Evolutionary conservation across 768 basidiomycete species (phyloP).

Genomic region (Suillus bovinus): DNA sequence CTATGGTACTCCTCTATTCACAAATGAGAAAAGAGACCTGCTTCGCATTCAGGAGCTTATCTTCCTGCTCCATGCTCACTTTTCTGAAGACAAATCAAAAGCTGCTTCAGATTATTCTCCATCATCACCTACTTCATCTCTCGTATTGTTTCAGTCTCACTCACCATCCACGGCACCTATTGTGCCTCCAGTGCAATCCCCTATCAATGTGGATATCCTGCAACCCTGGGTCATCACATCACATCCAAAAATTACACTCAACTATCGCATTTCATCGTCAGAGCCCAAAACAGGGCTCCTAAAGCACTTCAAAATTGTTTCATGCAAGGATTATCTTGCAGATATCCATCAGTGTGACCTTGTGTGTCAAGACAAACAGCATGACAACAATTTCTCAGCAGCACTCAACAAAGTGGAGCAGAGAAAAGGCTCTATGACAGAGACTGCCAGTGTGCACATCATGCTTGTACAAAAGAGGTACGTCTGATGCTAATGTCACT

Average conservation of each 20-base stretch:
- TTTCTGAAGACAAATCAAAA: too few relatives aligned
- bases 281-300: not conserved
- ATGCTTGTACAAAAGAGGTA: too few relatives aligned
- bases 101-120: too few relatives aligned
- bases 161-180: too few relatives aligned
- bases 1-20: not conserved
- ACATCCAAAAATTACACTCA: too few relatives aligned
- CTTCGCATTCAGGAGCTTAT: not conserved
- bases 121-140: too few relatives aligned
- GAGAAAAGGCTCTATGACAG: not conserved
- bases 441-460: too few relatives aligned
- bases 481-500: conserved; percentile 3
- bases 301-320: not conserved
- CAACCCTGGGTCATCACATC: too few relatives aligned
- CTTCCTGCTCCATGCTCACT: too few relatives aligned
- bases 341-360: not conserved
- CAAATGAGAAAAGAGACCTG: not conserved
- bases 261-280: not conserved
- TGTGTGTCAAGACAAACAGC: not conserved
- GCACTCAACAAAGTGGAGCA: not conserved
- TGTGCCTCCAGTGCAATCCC: too few relatives aligned
- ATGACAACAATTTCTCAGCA: not conserved
- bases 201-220: too few relatives aligned
- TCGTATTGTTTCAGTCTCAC: too few relatives aligned
- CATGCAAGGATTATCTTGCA: not conserved